Conservation (phyloP, 371 early-diverging fungal genomes). For the Mortierella sp. region DNA sequence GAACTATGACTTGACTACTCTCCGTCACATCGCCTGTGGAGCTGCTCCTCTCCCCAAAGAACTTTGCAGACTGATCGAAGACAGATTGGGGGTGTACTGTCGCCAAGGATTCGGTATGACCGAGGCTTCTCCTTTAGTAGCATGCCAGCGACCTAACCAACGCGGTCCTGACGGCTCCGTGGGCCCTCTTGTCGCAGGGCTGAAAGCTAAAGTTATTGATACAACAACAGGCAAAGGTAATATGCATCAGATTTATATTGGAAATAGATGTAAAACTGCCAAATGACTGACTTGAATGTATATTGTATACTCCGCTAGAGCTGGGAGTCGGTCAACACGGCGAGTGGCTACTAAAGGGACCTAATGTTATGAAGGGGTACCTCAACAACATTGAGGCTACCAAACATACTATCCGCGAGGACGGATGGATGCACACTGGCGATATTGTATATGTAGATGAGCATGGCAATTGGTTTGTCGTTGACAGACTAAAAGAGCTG, state of each 20-base stretch:
- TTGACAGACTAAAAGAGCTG: constrained; percentile 83
- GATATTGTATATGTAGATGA: constrained; percentile 80
- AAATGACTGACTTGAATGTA: not conserved
- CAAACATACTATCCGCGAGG: constrained; percentile 68
- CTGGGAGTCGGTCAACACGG: constrained; percentile 70
- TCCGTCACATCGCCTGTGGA: constrained; percentile 75
- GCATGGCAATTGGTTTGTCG: constrained; percentile 69
- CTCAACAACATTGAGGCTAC: constrained; percentile 79
- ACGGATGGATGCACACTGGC: constrained; percentile 87
- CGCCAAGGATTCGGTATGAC: constrained; percentile 85
- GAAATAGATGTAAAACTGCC: not conserved
- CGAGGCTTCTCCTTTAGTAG: constrained; percentile 67
- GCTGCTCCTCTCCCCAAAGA: constrained; percentile 87
- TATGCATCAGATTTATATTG: not conserved
- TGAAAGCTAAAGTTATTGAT: constrained; percentile 79
- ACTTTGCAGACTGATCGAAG: constrained; percentile 63
- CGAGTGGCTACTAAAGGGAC: constrained; percentile 86
- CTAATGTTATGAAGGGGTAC: constrained; percentile 87
- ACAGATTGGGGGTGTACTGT: constrained; percentile 66
- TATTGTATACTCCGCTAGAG: constrained; percentile 44
- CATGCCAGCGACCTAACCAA: constrained; percentile 46
- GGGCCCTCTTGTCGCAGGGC: constrained; percentile 77
- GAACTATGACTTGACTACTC: constrained; percentile 74
- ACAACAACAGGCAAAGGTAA: constrained; percentile 62
- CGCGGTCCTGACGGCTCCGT: constrained; percentile 68